Percentiles rank a stretch among this genome's conserved stretches.
Evolutionary conservation across 306 rosid species (phyloP).

Genomic region (Benincasa hispida): DNA sequence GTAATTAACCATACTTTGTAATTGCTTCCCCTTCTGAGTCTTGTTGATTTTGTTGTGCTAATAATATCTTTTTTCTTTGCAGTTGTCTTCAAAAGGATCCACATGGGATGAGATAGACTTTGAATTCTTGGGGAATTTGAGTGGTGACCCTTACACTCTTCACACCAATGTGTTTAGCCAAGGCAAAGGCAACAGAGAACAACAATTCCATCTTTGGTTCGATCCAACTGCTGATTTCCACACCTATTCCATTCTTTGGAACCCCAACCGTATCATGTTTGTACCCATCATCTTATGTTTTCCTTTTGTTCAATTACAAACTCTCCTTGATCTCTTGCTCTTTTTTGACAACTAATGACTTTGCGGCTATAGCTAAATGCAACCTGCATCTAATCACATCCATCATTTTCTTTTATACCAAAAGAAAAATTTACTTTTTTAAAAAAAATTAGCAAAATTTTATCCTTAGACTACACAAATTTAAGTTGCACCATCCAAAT

Average conservation of each 20-base stretch:
- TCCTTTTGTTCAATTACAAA: neutral
- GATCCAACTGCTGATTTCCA: conserved; percentile 69
- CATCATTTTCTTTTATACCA: too few relatives aligned
- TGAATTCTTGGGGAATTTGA: conserved; percentile 56
- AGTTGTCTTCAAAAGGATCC: conserved; percentile 50
- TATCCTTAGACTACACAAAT: too few relatives aligned
- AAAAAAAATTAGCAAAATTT: too few relatives aligned
- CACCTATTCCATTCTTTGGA: conserved; percentile 62
- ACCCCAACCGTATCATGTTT: conserved; percentile 37
- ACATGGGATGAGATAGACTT: conserved; percentile 72
- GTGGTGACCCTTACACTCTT: conserved; percentile 60
- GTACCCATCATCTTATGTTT: conserved; percentile 5
- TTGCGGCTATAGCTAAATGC: too few relatives aligned
- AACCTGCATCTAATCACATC: too few relatives aligned
- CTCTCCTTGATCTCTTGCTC: neutral
- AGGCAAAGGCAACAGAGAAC: conserved; percentile 69
- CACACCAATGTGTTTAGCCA: conserved; percentile 59
- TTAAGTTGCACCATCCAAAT: too few relatives aligned
- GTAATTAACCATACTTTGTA: conserved; percentile 12
- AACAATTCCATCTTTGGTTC: conserved; percentile 67
- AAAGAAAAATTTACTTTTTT: too few relatives aligned
- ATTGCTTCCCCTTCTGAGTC: neutral
- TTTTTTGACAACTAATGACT: neutral
- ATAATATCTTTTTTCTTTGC: neutral
- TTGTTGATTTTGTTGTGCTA: neutral